These are phyloP conservation scores for Alternaria rosae DNA, from an alignment of 2,329 filamentous ascomycete genomes.

Conservation along the genomic window DNA sequence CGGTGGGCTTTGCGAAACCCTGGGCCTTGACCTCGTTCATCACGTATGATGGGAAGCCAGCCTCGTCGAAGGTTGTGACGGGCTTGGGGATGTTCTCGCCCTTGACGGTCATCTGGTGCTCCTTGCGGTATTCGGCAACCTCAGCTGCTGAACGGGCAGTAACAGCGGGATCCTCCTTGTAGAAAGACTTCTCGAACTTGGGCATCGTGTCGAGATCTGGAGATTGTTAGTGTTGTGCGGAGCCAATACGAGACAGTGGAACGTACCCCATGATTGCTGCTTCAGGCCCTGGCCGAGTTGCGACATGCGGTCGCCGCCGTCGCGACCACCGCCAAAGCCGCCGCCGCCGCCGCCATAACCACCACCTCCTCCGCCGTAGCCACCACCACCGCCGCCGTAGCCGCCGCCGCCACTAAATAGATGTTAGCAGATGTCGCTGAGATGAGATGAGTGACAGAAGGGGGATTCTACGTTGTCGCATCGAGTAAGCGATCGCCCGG, in stretches of 20 bases:
- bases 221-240: conserved; percentile 32
- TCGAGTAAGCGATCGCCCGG: conserved; percentile 36
- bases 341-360: conserved; percentile 32
- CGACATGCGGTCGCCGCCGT: conserved; percentile 90
- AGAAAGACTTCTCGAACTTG: conserved; percentile 99
- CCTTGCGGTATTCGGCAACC: conserved; percentile 85
- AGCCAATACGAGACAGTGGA: neutral
- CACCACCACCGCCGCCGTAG: conserved; percentile 58
- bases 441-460: conserved; percentile 18
- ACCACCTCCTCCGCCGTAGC: conserved; percentile 66
- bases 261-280: conserved; percentile 86
- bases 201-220: conserved; percentile 79
- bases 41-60: conserved; percentile 94
- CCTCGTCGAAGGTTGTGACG: conserved; percentile 96
- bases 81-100: conserved; percentile 87
- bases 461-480: conserved; percentile 42
- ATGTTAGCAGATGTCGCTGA: conserved; percentile 33
- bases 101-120: conserved; percentile 83
- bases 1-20: conserved; percentile 90
- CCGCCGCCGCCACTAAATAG: conserved; percentile 32
- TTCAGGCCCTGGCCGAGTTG: conserved; percentile 87
- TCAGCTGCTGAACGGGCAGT: conserved; percentile 76
- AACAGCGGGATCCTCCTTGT: conserved; percentile 91
- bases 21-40: conserved; percentile 99
- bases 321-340: conserved; percentile 60